phyloP scores from a whole-genome alignment of 148 eudicot genomes.

The Simmondsia chinensis region DNA sequence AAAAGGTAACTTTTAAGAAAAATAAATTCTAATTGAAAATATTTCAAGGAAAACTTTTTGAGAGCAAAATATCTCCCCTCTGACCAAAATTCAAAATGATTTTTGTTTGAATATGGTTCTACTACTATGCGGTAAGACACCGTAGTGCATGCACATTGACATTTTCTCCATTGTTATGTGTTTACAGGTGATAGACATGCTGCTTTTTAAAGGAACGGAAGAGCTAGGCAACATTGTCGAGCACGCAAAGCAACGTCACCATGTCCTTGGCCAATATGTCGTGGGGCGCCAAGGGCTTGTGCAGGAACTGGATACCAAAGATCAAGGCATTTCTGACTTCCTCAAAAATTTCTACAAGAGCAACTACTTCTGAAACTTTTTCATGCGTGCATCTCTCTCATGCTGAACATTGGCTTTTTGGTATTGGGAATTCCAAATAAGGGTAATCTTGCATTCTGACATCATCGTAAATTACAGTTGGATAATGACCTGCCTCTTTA shows the following conservation, averaged over 20 bases:
- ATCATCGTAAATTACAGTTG: conserved; percentile 4
- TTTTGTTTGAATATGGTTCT: too few relatives aligned
- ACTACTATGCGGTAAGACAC: background rate
- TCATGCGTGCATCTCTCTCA: background rate
- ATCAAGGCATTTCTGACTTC: conserved; percentile 42
- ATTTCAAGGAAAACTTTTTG: too few relatives aligned
- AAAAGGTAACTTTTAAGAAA: too few relatives aligned
- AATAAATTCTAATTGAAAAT: too few relatives aligned
- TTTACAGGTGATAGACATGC: conserved; percentile 81
- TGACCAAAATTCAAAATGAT: too few relatives aligned
- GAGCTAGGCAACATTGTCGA: conserved; percentile 69
- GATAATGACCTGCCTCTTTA: conserved; percentile 5
- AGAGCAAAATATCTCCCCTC: too few relatives aligned
- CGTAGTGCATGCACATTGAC: background rate
- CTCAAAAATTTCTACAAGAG: conserved; percentile 56
- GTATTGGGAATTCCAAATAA: conserved; percentile 25
- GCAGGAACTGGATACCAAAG: conserved; percentile 49
- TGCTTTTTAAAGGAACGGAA: conserved; percentile 77
- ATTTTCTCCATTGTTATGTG: background rate
- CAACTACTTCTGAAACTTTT: conserved; percentile 49
- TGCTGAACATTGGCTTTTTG: conserved; percentile 2
- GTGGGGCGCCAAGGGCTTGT: conserved; percentile 48
- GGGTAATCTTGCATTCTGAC: conserved; percentile 3
- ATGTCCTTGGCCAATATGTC: conserved; percentile 84
- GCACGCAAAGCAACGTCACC: conserved; percentile 94